Percentiles rank a stretch among this genome's conserved stretches.
These are phyloP conservation scores for Bipolaris oryzae DNA, from an alignment of 2,329 filamentous ascomycete species.

Conservation along the genomic window DNA sequence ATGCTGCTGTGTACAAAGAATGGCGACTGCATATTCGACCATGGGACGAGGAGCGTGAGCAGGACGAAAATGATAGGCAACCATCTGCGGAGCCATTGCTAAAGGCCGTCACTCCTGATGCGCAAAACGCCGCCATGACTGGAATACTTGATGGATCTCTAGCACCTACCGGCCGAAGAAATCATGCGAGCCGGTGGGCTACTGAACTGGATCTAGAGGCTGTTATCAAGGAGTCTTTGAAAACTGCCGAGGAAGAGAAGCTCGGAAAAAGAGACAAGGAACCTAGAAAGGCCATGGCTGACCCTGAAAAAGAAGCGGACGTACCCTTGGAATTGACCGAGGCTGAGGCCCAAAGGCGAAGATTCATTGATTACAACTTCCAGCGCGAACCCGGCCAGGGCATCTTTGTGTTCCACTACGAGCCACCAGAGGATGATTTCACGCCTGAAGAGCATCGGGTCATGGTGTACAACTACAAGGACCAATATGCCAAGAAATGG, in stretches of 20 bases:
- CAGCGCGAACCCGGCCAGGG: slow-evolving; percentile 69
- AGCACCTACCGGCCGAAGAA: slow-evolving; percentile 38
- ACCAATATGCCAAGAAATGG: slow-evolving; percentile 78
- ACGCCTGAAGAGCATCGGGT: slow-evolving; percentile 70
- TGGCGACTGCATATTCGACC: slow-evolving; percentile 52
- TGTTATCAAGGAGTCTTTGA: slow-evolving; percentile 73
- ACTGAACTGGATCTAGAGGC: slow-evolving; percentile 76
- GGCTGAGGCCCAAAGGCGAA: slow-evolving; percentile 63
- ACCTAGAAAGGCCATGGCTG: slow-evolving; percentile 70
- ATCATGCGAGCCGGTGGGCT: slow-evolving; percentile 42
- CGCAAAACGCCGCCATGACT: slow-evolving; percentile 36
- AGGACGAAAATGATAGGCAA: slow-evolving; percentile 46
- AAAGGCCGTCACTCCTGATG: slow-evolving; percentile 56
- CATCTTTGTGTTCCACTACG: slow-evolving; percentile 72
- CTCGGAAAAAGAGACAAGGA: slow-evolving; percentile 67
- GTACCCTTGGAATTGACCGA: slow-evolving; percentile 72
- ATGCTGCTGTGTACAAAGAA: slow-evolving; percentile 47
- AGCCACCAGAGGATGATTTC: slow-evolving; percentile 77
- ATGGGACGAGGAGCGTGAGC: slow-evolving; percentile 51
- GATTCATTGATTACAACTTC: slow-evolving; percentile 70
- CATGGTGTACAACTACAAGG: slow-evolving; percentile 77
- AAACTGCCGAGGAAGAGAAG: slow-evolving; percentile 69
- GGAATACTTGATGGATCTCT: slow-evolving; percentile 37
- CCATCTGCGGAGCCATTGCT: slow-evolving; percentile 44
- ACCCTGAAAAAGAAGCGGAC: slow-evolving; percentile 76